Base-by-base conservation (phyloP, 2,329 filamentous ascomycete genomes). In the Aspergillus amoenus region DNA sequence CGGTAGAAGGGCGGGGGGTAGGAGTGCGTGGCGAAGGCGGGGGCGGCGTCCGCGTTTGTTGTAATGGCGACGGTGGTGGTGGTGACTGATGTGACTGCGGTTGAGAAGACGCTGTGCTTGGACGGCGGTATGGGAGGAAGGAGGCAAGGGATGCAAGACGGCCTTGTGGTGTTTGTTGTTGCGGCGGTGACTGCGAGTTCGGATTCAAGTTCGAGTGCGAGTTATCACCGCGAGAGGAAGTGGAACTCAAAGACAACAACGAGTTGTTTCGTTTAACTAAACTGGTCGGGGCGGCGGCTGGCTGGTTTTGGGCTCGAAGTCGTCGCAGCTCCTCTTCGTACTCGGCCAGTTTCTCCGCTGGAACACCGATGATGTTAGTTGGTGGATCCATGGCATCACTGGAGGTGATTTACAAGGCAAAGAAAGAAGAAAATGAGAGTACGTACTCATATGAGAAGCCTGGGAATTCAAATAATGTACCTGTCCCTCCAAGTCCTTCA, bases 311-410 rank as follows among this genome's bases (percentile, higher is more conserved):
- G 32, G 70, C 64, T 66, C 72, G 73, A 32, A 87, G 74, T 51
- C 74, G 76, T 54, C 78, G 81, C 22, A 87, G 74, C 67, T 87
- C 82, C 62, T 86, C 83, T 76, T 87, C 84, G 70, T 86, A 87
- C 69, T 86, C 82, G 66, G 83, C 82, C 61, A 85, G 79, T 69
- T 78, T 84, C 63, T 81, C 78, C 48, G 79, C 82, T 83, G 64
- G 30, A 15, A 11, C 3, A 15, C 15, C 18, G 40, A 39, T 32
- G 46, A 32, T 37, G 30, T 15, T 21, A 32, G 41, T 15, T 17
- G 15, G 17, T 32, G 27, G 27, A 30, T 30, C 9, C 27, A 30
- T 30, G 27, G 27, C 27, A 27, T 54, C 37, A 42, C 30, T 17
- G 27, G 15, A 3, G n/a, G 40, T 18, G 17, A 17, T 21, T 40